Conservation (phyloP, 1,139 yeast species). For the Zygosaccharomyces sapae region DNA sequence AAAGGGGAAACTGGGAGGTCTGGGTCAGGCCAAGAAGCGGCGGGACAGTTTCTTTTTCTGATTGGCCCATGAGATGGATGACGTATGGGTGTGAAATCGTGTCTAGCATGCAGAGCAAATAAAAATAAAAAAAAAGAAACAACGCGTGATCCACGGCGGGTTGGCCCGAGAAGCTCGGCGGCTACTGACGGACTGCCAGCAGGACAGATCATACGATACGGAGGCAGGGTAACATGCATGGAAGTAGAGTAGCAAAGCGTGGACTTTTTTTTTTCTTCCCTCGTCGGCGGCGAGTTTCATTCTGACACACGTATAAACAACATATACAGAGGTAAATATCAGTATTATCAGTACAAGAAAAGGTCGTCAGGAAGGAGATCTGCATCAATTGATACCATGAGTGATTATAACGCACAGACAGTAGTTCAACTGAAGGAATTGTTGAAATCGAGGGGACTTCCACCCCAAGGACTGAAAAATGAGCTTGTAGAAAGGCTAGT, state of each 20-base stretch:
- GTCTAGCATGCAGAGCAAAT: no score
- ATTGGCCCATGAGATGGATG: no score
- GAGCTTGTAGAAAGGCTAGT: slow-evolving; percentile 70
- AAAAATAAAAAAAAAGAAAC: background rate
- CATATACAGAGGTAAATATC: background rate
- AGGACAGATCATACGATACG: background rate
- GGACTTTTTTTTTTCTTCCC: background rate
- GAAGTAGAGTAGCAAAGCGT: background rate
- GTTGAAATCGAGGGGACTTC: slow-evolving; percentile 61
- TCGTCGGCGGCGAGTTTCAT: background rate
- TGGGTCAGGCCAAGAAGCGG: no score
- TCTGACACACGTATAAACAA: background rate
- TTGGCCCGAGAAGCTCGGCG: no score
- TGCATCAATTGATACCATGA: slow-evolving; percentile 38
- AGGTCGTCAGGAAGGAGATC: background rate
- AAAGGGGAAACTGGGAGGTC: background rate
- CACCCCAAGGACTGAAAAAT: slow-evolving; percentile 77
- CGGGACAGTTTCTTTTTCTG: no score
- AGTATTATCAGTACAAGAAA: background rate
- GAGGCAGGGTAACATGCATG: background rate
- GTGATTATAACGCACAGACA: slow-evolving; percentile 59
- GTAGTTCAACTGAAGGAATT: slow-evolving; percentile 83
- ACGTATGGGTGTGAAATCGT: no score
- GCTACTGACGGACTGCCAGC: no score
- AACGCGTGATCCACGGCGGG: no score